A percentile compares a stretch with the other conserved stretches of the same genome.
Evolutionary conservation across 768 basidiomycete species (phyloP).

Genomic region (Tylopilus subfusipes): DNA sequence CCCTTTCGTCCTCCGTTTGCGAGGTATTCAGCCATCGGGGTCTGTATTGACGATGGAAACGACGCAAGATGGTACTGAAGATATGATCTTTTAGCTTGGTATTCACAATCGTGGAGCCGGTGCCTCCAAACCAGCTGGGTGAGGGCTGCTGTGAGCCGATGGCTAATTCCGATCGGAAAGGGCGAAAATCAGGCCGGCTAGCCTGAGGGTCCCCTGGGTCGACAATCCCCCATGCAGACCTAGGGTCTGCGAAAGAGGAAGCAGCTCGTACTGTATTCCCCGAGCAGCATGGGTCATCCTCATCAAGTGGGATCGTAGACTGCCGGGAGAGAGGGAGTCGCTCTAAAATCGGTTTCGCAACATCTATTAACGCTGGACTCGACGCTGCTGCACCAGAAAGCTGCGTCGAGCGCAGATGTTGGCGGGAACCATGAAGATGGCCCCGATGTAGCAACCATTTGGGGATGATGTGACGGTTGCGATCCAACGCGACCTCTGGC

Average conservation of each 20-base stretch:
- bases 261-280: constrained; percentile 31
- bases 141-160: constrained; percentile 32
- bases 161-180: constrained; percentile 40
- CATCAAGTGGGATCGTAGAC: constrained; percentile 34
- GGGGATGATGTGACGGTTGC: constrained; percentile 94
- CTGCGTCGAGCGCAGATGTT: constrained; percentile 39
- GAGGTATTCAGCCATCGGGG: constrained; percentile 34
- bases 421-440: constrained; percentile 39
- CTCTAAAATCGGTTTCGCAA: constrained; percentile 21
- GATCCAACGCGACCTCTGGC: constrained; percentile 90
- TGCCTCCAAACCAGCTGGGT: constrained; percentile 74
- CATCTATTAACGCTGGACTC: constrained; percentile 59
- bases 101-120: constrained; percentile 91
- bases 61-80: constrained; percentile 80
- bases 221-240: constrained; percentile 14
- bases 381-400: constrained; percentile 59
- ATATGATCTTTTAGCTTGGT: constrained; percentile 94
- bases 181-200: constrained; percentile 33
- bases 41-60: constrained; percentile 54
- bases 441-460: constrained; percentile 75
- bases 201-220: constrained; percentile 27
- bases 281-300: constrained; percentile 46
- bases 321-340: constrained; percentile 44
- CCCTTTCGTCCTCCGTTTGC: constrained; percentile 57
- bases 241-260: constrained; percentile 25